Evolutionary conservation across 805 yeast species (phyloP).

Genomic region (Ogataea salicorniae): DNA sequence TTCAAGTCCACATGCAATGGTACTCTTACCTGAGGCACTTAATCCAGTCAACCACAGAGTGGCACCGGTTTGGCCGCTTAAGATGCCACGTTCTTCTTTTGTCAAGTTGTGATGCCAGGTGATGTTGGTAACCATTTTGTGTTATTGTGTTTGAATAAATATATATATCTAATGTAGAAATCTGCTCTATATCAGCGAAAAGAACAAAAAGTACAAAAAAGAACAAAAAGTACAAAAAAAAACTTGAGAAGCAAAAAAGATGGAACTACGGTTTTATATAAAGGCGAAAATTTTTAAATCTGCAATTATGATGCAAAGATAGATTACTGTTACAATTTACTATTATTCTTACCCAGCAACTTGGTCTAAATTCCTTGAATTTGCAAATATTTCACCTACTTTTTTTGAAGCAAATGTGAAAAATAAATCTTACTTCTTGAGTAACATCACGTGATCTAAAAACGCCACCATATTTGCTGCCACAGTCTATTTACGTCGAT

Average conservation of each 20-base stretch:
- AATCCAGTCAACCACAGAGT: conserved; percentile 95
- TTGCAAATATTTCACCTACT: too few relatives aligned
- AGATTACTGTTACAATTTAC: too few relatives aligned
- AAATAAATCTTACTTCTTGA: not conserved
- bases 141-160: not conserved
- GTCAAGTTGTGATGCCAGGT: conserved; percentile 94
- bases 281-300: too few relatives aligned
- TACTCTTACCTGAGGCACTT: conserved; percentile 88
- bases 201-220: too few relatives aligned
- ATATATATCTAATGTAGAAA: not conserved
- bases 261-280: too few relatives aligned
- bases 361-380: too few relatives aligned
- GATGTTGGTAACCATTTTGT: conserved; percentile 83
- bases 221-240: too few relatives aligned
- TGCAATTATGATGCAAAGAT: too few relatives aligned
- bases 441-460: not conserved
- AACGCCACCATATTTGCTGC: not conserved
- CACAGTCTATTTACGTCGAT: not conserved
- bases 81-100: conserved; percentile 67
- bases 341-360: too few relatives aligned
- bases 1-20: conserved; percentile 92
- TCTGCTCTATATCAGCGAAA: not conserved
- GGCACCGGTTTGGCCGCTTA: conserved; percentile 78
- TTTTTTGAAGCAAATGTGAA: not conserved
- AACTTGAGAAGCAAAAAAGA: too few relatives aligned